Evolutionary conservation across 768 basidiomycete species (phyloP).

Genomic region (Tricholoma sp.): DNA sequence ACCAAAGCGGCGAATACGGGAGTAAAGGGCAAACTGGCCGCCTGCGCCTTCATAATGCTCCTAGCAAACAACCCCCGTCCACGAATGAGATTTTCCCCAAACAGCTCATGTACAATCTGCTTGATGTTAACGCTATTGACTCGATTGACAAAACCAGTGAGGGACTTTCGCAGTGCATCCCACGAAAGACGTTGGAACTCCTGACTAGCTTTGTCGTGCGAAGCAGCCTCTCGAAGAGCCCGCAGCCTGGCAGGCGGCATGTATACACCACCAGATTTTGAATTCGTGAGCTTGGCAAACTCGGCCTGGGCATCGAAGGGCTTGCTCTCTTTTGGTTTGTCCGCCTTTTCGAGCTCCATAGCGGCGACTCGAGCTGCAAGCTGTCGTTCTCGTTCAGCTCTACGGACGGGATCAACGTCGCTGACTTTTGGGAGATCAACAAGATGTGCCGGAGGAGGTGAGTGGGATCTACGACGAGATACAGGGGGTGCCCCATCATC

Average conservation of each 20-base stretch:
- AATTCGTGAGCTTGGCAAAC: constrained; percentile 78
- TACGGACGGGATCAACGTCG: constrained; percentile 75
- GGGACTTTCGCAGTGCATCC: constrained; percentile 96
- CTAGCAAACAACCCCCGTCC: constrained; percentile 90
- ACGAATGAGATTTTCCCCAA: constrained; percentile 89
- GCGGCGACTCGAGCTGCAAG: constrained; percentile 67
- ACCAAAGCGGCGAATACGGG: constrained; percentile 95
- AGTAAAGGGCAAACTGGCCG: constrained; percentile 95
- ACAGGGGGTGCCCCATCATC: constrained; percentile 37
- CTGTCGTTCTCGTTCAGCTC: constrained; percentile 74
- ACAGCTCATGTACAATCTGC: constrained; percentile 84
- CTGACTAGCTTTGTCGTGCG: constrained; percentile 72
- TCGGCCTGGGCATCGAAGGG: constrained; percentile 75
- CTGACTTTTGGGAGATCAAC: constrained; percentile 36
- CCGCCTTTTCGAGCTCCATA: constrained; percentile 56
- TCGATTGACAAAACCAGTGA: constrained; percentile 99
- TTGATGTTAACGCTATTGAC: constrained; percentile 98
- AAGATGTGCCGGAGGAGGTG: constrained; percentile 28
- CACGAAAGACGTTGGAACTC: constrained; percentile 96
- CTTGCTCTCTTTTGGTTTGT: constrained; percentile 49
- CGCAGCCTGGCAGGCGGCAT: constrained; percentile 92
- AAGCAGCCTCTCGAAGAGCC: constrained; percentile 82
- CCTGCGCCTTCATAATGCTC: constrained; percentile 97
- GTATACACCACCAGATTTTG: constrained; percentile 91
- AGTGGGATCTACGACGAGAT: constrained; percentile 40